Conservation (phyloP, 345 rosid species). For the Passiflora organensis region DNA sequence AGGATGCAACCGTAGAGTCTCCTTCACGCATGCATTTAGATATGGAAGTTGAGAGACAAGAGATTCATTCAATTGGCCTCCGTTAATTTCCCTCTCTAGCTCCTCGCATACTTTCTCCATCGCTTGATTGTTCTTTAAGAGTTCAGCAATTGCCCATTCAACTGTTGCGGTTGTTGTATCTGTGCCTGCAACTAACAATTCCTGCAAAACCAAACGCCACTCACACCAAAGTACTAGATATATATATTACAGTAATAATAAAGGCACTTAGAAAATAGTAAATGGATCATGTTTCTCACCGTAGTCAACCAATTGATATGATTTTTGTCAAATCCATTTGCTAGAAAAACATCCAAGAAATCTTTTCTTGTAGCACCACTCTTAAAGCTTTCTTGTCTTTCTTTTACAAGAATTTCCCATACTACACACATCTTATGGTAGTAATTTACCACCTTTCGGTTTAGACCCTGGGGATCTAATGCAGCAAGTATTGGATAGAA, state of each 20-base stretch:
- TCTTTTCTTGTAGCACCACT: too few relatives aligned
- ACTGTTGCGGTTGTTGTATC: too few relatives aligned
- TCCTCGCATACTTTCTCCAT: constrained; percentile 15
- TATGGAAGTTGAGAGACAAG: constrained; percentile 12
- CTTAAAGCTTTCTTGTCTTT: constrained; percentile 6
- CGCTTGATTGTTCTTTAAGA: constrained; percentile 10
- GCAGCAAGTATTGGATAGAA: too few relatives aligned
- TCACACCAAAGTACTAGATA: too few relatives aligned
- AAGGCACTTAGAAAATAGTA: not conserved
- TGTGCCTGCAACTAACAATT: constrained; percentile 18
- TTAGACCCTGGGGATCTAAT: constrained; percentile 17
- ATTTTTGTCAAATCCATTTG: too few relatives aligned
- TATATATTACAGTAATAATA: too few relatives aligned
- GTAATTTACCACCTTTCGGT: not conserved
- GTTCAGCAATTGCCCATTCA: too few relatives aligned
- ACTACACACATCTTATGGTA: not conserved
- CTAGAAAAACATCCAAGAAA: too few relatives aligned
- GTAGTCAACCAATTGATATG: too few relatives aligned
- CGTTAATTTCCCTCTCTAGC: constrained; percentile 1
- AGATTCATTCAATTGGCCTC: constrained; percentile 5
- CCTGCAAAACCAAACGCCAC: too few relatives aligned
- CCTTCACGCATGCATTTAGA: too few relatives aligned
- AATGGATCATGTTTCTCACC: constrained; percentile 1
- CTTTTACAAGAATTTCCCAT: constrained; percentile 9
- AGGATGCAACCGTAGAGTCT: too few relatives aligned